Evolutionary conservation across 306 rosid genomes (phyloP), one percentile per base, ranked within the genome.

Genomic region (Cajanus cajan): DNA sequence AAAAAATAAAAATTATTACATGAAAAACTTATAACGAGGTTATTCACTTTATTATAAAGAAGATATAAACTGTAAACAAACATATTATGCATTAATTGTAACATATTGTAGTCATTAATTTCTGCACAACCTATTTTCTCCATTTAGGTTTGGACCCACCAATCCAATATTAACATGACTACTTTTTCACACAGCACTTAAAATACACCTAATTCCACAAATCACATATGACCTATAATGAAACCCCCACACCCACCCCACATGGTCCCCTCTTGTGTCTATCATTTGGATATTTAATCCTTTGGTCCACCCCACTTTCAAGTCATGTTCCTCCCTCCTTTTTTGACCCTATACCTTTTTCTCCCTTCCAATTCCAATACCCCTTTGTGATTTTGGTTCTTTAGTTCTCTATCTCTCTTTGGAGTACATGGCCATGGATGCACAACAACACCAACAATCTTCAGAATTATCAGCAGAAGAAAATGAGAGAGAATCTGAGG

Each of bases 281-380:
- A 80, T 44, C 65, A 70, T 76, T 80, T 67, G 18, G 25, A 58
- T 85, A 58, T 72, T 81, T 71, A 64, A 72, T 37, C 5, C 50
- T 77, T 62, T 77, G 83, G 80, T 85, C 78, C 74, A 71, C 31
- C 48, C 22, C 57, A 40, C 74, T 73, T 65, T 79, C 28, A 61
- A 66, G 64, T 51, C 85, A 72, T 72, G 57, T 85, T 81, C 85
- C 82, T 51, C 67, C 87, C 76, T 80, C 84, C 71, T 75, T 63
- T 54, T 63, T 76, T 72, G 83, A 85, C 87, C 83, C 62, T 21
- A 39, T 44, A 0, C 58, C 66, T 12, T 18, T 19, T 74, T 61
- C 19, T 51, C 74, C 36, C 54, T 52, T 12, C 21, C 68, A 41
- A 61, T 65, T 40, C 41, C 68, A 41, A 61, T 61, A 7, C 69